These are phyloP conservation scores for Oryza meyeriana DNA, from an alignment of 176 grass and related monocot genomes.

Conservation along the genomic window DNA sequence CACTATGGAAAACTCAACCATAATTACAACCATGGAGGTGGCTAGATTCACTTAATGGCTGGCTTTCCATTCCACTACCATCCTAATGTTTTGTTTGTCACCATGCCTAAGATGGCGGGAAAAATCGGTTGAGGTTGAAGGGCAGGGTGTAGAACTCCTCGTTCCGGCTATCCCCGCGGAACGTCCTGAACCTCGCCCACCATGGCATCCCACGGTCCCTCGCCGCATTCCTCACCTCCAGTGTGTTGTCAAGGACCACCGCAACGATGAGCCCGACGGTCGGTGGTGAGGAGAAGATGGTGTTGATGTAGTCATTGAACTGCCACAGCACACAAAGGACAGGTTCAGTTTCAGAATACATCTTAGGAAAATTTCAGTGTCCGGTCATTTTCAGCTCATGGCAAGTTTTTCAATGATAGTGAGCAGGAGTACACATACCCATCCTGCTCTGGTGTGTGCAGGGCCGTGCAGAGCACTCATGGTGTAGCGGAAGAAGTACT, in stretches of 20 bases:
- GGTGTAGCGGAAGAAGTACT: constrained; percentile 71
- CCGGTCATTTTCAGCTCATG: background rate
- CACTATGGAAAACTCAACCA: constrained; percentile 14
- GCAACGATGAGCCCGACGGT: constrained; percentile 54
- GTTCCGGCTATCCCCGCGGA: constrained; percentile 54
- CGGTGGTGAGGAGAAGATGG: constrained; percentile 70
- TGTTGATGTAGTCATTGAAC: constrained; percentile 87
- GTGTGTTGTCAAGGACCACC: constrained; percentile 66
- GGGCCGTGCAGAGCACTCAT: constrained; percentile 45
- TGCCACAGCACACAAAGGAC: constrained; percentile 15
- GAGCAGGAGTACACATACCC: constrained; percentile 43
- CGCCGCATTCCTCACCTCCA: constrained; percentile 38
- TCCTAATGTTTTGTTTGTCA: background rate
- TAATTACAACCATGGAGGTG: constrained; percentile 9
- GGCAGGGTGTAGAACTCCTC: constrained; percentile 78
- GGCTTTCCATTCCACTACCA: background rate
- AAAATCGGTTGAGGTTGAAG: constrained; percentile 72
- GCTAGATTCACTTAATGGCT: background rate
- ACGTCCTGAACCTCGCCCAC: constrained; percentile 71
- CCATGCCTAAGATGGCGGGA: constrained; percentile 47
- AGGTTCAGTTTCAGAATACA: background rate
- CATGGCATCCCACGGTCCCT: constrained; percentile 78
- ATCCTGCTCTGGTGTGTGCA: constrained; percentile 71
- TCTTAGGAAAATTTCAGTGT: background rate
- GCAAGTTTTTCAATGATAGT: background rate